Evolutionary conservation across 257 asterid species (phyloP).

Genomic region (Datura wrightii): DNA sequence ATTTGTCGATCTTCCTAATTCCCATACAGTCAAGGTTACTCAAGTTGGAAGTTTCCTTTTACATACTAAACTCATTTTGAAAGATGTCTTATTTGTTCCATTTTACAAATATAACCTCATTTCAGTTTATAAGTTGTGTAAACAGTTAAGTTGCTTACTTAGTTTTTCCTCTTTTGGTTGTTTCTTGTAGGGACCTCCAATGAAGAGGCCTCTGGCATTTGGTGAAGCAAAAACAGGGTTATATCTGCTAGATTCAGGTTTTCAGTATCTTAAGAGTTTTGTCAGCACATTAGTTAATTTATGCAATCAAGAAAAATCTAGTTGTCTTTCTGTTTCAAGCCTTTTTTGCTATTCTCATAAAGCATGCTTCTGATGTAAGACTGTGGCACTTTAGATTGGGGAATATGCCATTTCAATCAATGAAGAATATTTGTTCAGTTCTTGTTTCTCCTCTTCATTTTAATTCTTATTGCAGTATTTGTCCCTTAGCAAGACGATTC

Average conservation of each 20-base stretch:
- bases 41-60: neutral
- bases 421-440: neutral
- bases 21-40: neutral
- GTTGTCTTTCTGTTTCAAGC: neutral
- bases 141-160: neutral
- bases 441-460: neutral
- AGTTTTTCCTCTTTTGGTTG: neutral
- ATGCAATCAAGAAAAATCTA: neutral
- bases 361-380: neutral
- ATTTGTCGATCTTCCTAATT: neutral
- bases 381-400: neutral
- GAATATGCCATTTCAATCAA: neutral
- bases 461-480: neutral
- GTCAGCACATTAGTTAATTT: neutral
- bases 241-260: neutral
- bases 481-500: neutral
- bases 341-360: neutral
- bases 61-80: neutral
- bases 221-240: neutral
- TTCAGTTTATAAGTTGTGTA: neutral
- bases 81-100: neutral
- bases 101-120: neutral
- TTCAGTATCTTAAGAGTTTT: neutral
- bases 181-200: neutral
- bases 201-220: neutral